Base-by-base conservation (phyloP, 345 rosid genomes). In the Gossypioides kirkii region DNA sequence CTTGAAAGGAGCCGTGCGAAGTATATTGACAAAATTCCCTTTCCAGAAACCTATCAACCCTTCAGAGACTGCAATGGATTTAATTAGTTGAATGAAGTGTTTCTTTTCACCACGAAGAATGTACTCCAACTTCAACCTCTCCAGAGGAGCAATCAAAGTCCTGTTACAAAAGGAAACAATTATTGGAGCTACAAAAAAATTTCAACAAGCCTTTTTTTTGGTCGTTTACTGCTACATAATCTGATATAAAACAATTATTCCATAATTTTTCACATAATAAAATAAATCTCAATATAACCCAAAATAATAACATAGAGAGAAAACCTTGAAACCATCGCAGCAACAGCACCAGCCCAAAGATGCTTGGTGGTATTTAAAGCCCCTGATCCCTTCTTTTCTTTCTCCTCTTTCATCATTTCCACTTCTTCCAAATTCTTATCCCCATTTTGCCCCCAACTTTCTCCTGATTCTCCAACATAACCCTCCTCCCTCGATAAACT, bases 1-100 rank as follows among this genome's bases (percentile, higher is more conserved):
- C 82, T 94, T 94, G 77, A 94, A 94, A 46, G 97, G 98, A 77
- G 98, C 97, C 2, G 97, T 90, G 63, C 98, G 87, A 22, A 94
- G 95, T 79, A 94, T 91, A 82, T 94, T 94, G 71, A 91, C 81
- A 63, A 90, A 83, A 75, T 94, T 94, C 43, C 98, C 97, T 85
- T 91, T 94, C 97, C 98, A 94, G 63, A 94, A 94, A 5, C 97
- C 98, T 80, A 77, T 91, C 28, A 85, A 62, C 45, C 97, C 98
- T 63, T 94, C 90, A 4, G 88, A 70, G 10, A 73, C 81, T 12
- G 88, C 88, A 67, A 94, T 90, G 16, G 71, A 81, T 82, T 81
- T 83, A 74, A 89, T 81, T 10, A 94, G 91, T 71, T 87, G 87
- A 13, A 86, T 53, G 61, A 94, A 84, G 64, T 80, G 81, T 86